Percentiles rank a stretch among this genome's conserved stretches.
These are phyloP conservation scores for Thelephora aurantiotincta DNA, from an alignment of 768 basidiomycete species.

Conservation along the genomic window DNA sequence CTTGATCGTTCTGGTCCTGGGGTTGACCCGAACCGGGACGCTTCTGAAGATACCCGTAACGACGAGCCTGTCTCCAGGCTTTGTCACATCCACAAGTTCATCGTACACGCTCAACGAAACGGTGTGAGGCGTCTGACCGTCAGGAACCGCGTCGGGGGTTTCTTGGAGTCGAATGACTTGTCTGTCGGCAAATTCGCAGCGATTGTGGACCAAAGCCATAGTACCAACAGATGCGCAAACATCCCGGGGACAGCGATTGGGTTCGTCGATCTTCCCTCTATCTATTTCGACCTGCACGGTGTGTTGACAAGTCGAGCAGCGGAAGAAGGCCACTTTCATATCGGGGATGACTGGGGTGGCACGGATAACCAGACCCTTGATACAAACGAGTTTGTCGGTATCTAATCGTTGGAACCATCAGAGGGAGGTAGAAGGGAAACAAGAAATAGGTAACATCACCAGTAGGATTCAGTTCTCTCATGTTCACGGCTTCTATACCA, in stretches of 20 bases:
- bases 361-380: conserved; percentile 95
- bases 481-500: conserved; percentile 72
- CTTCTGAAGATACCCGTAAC: conserved; percentile 93
- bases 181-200: conserved; percentile 90
- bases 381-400: conserved; percentile 92
- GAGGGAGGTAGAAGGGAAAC: neutral
- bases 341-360: conserved; percentile 97
- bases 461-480: conserved; percentile 89
- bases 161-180: conserved; percentile 95
- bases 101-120: conserved; percentile 97
- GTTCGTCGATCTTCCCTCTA: conserved; percentile 95
- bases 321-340: conserved; percentile 98
- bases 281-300: conserved; percentile 97
- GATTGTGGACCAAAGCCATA: conserved; percentile 93
- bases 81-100: conserved; percentile 91
- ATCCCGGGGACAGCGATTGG: conserved; percentile 82
- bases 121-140: conserved; percentile 96
- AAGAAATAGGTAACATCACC: conserved; percentile 34
- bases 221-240: conserved; percentile 80
- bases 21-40: conserved; percentile 90
- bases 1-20: conserved; percentile 82
- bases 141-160: conserved; percentile 94
- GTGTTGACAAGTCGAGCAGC: conserved; percentile 89
- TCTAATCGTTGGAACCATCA: conserved; percentile 31
- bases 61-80: conserved; percentile 86